Evolutionary conservation across 2,329 filamentous ascomycete species (phyloP).

Genomic region (Cytospora chrysosperma): DNA sequence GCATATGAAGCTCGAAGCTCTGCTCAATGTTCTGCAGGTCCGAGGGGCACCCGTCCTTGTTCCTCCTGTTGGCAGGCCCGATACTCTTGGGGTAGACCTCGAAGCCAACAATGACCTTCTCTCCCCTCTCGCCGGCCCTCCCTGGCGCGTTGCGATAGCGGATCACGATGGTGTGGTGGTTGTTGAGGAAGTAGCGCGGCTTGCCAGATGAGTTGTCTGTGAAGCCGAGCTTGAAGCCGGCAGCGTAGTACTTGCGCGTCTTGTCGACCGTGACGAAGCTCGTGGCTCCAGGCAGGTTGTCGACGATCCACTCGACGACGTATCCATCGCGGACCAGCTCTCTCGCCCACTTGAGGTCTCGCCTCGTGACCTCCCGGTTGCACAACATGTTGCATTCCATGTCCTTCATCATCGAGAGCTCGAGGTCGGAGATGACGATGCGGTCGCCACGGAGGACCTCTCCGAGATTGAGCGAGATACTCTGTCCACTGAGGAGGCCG

Average conservation of each 20-base stretch:
- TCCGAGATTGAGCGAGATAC: conserved; percentile 78
- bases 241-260: conserved; percentile 81
- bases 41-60: conserved; percentile 64
- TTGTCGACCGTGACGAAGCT: conserved; percentile 87
- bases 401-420: conserved; percentile 74
- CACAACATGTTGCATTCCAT: conserved; percentile 72
- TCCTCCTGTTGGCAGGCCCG: conserved; percentile 56
- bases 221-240: conserved; percentile 85
- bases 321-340: conserved; percentile 77
- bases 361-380: conserved; percentile 62
- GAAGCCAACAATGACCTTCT: conserved; percentile 82
- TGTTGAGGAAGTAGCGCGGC: conserved; percentile 74
- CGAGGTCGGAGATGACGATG: conserved; percentile 81
- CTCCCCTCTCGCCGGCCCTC: conserved; percentile 64
- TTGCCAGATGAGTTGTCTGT: conserved; percentile 62
- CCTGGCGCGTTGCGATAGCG: conserved; percentile 73
- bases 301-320: conserved; percentile 90
- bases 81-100: conserved; percentile 89
- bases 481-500: conserved; percentile 71
- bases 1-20: conserved; percentile 67
- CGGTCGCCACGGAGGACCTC: conserved; percentile 85
- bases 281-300: conserved; percentile 85
- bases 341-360: conserved; percentile 65
- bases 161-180: conserved; percentile 83
- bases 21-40: conserved; percentile 63